phyloP scores from a whole-genome alignment of 2,329 filamentous ascomycete species.

The Aspergillus ochraceoroseus region DNA sequence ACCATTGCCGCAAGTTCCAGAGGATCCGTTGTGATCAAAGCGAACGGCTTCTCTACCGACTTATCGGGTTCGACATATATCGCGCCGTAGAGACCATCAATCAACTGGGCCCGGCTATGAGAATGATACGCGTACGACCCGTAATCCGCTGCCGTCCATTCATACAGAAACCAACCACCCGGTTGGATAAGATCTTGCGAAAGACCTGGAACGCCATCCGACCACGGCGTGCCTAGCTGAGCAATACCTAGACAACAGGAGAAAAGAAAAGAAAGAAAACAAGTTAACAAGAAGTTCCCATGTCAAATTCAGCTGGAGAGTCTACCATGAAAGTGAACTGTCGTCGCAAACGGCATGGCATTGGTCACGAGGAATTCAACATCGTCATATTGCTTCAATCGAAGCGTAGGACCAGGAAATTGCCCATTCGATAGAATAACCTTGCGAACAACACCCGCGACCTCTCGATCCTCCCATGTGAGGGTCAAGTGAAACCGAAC shows the following conservation, averaged over 20 bases:
- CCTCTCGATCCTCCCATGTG: constrained; percentile 25
- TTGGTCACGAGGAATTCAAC: constrained; percentile 30
- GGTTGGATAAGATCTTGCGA: constrained; percentile 52
- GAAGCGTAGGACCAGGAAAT: constrained; percentile 27
- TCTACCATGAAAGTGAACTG: constrained; percentile 32
- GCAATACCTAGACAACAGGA: constrained; percentile 22
- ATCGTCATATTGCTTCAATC: constrained; percentile 28
- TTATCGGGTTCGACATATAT: constrained; percentile 45
- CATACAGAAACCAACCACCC: constrained; percentile 49
- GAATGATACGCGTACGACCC: constrained; percentile 61
- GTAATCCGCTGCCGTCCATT: constrained; percentile 53
- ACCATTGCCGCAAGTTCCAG: constrained; percentile 43
- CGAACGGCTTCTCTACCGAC: constrained; percentile 27
- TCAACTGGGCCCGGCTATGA: constrained; percentile 53
- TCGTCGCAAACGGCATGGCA: constrained; percentile 27
- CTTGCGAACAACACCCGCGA: constrained; percentile 25
- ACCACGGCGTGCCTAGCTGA: constrained; percentile 53
- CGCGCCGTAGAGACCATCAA: constrained; percentile 57
- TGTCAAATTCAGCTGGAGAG: neutral
- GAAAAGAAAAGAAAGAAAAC: neutral
- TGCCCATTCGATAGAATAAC: constrained; percentile 30
- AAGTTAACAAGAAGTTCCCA: no score
- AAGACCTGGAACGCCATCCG: constrained; percentile 57
- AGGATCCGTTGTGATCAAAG: constrained; percentile 29
- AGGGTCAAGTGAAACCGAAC: constrained; percentile 17